These are phyloP conservation scores for Astrephomene gubernaculifera DNA, from an alignment of 139 green algal genomes.

Conservation along the genomic window DNA sequence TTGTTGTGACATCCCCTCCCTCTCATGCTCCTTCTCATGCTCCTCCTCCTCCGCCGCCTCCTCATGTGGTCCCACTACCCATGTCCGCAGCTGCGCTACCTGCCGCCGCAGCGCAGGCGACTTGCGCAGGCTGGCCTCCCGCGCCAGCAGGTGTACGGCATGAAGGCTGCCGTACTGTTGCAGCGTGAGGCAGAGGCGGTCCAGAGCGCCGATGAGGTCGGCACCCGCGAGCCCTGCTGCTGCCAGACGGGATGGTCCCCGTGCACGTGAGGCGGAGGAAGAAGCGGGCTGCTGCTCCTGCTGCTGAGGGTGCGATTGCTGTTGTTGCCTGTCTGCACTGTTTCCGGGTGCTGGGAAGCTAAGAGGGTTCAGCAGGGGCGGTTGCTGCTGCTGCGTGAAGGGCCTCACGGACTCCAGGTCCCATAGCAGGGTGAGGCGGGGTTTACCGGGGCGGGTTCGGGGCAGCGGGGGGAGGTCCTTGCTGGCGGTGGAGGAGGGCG, in stretches of 20 bases:
- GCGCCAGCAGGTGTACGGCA: conserved; percentile 32
- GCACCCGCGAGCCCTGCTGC: neutral
- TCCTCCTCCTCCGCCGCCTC: too few relatives aligned
- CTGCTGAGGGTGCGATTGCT: neutral
- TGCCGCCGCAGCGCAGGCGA: conserved; percentile 18
- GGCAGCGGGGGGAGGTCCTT: conserved; percentile 4
- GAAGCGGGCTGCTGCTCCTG: neutral
- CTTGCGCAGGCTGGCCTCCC: conserved; percentile 10
- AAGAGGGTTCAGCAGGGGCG: too few relatives aligned
- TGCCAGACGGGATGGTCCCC: neutral
- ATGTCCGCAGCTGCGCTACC: conserved; percentile 25
- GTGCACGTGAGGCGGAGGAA: neutral
- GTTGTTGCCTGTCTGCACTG: too few relatives aligned
- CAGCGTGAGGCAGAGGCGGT: conserved; percentile 28
- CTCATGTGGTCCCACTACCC: too few relatives aligned
- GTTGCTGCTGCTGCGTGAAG: conserved; percentile 22
- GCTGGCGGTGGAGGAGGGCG: neutral
- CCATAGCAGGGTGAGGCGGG: conserved; percentile 6
- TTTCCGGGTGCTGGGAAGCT: neutral
- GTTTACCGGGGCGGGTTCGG: neutral
- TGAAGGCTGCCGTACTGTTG: conserved; percentile 17
- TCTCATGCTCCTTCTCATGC: neutral
- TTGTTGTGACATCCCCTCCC: neutral
- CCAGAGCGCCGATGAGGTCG: conserved; percentile 20
- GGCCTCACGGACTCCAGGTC: conserved; percentile 32